phyloP scores from a whole-genome alignment of 495 filamentous ascomycete species.

The Apodospora peruviana region DNA sequence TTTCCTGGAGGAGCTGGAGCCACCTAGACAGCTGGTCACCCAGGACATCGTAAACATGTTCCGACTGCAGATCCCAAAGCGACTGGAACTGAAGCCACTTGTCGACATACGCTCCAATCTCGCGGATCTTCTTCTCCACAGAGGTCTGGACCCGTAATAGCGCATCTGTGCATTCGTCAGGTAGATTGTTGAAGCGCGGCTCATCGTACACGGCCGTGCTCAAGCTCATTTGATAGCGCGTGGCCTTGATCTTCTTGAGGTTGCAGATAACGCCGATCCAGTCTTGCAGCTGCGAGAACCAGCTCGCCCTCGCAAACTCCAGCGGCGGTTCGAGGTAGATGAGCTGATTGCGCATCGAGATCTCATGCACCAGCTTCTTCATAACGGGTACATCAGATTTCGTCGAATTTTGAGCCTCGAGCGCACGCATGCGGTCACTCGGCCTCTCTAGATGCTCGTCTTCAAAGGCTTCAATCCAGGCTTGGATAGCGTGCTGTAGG shows the following conservation, averaged over 20 bases:
- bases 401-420: conserved; percentile 27
- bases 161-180: conserved; percentile 67
- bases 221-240: conserved; percentile 85
- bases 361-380: conserved; percentile 74
- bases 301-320: conserved; percentile 86
- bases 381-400: conserved; percentile 50
- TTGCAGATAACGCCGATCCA: conserved; percentile 93
- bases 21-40: conserved; percentile 89
- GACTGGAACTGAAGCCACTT: conserved; percentile 99
- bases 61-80: conserved; percentile 93
- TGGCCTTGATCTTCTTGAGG: conserved; percentile 85
- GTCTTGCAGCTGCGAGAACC: conserved; percentile 85
- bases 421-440: conserved; percentile 38
- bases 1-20: conserved; percentile 91
- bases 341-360: conserved; percentile 93
- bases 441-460: conserved; percentile 49
- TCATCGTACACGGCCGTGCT: conserved; percentile 58
- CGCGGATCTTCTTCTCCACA: conserved; percentile 70
- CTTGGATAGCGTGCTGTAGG: conserved; percentile 69
- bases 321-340: conserved; percentile 92
- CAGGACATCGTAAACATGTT: conserved; percentile 85
- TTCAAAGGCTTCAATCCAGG: conserved; percentile 82
- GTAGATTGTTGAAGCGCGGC: conserved; percentile 79
- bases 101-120: conserved; percentile 78
- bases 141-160: conserved; percentile 72